Evolutionary conservation across 345 rosid genomes (phyloP), one percentile per base, ranked within the genome.

Genomic region (Ceriops tagal): DNA sequence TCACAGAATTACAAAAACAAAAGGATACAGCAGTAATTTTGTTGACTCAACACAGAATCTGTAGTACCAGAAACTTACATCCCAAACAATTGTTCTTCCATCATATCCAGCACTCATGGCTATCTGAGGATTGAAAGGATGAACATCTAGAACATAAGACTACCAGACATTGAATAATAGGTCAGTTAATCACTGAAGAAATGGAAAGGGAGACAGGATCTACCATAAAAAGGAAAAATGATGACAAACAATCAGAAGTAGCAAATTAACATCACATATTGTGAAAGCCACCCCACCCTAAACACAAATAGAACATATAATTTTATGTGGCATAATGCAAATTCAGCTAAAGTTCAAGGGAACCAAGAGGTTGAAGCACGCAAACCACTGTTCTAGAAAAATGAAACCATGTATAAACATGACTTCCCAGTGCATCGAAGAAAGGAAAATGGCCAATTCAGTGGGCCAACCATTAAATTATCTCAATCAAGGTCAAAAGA

Each of bases 71-170:
- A 75, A 74, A 90, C 99, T 83, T 80, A 95, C 99, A 83, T 95
- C 99, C 99, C 99, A 95, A 57, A 95, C 88, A 62, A 95, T 95
- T 39, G 91, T 86, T 82, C 82, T 88, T 68, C 98, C 99, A 72
- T 95, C 99, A 79, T 95, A 95, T 68, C 99, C 99, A 63, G 98
- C 99, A 86, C 99, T 95, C 99, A 95, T 95, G 69, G 99, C 99
- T 62, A 95, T 87, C 74, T 97, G 88, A 16, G 97, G 98, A 71
- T 95, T 90, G 84, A 92, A 90, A 80, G 99, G 99, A 80, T 95
- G 98, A 73, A 92, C 98, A 73, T 95, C 99, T 78, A 95, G 82
- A 76, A 95, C 98, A 82, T 95, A 95, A 16, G 99, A 92, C 99
- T 95, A 88, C 77, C 81, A 84, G 80, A 67, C 77, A 53, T 62